Evolutionary conservation across 1,284 basidiomycete species (phyloP).

Genomic region (Ustilago hordei): DNA sequence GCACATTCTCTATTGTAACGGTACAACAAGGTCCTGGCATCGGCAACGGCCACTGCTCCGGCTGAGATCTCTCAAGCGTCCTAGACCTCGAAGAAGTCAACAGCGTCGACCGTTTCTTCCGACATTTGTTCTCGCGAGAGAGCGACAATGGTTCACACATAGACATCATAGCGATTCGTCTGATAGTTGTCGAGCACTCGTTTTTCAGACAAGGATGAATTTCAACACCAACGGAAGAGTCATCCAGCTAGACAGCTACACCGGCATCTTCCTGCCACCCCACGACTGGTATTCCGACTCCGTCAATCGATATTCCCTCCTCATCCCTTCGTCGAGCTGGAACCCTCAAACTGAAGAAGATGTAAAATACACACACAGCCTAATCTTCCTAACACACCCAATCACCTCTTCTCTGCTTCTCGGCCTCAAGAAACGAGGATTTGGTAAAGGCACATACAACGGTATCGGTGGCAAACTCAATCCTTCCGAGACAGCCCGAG

Average conservation of each 20-base stretch:
- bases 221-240: not conserved
- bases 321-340: not conserved
- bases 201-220: not conserved
- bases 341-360: not conserved
- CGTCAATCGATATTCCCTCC: not conserved
- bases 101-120: too few species aligned
- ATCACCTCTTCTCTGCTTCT: conserved; percentile 1
- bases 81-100: too few species aligned
- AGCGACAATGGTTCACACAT: too few species aligned
- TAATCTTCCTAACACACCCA: conserved; percentile 13
- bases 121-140: too few species aligned
- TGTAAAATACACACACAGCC: conserved; percentile 25
- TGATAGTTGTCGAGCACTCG: too few species aligned
- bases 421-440: conserved; percentile 21
- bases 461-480: conserved; percentile 32
- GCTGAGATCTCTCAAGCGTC: too few species aligned
- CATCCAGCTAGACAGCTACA: not conserved
- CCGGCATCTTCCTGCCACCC: not conserved
- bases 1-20: too few species aligned
- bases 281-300: not conserved
- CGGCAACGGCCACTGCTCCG: not conserved
- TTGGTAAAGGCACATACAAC: conserved; percentile 19
- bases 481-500: not conserved
- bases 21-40: too few species aligned
- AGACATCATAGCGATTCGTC: too few species aligned